A percentile compares a stretch with the other conserved stretches of the same genome.
These are phyloP conservation scores for Ogataea philodendri DNA, from an alignment of 805 yeast species.

Conservation along the genomic window DNA sequence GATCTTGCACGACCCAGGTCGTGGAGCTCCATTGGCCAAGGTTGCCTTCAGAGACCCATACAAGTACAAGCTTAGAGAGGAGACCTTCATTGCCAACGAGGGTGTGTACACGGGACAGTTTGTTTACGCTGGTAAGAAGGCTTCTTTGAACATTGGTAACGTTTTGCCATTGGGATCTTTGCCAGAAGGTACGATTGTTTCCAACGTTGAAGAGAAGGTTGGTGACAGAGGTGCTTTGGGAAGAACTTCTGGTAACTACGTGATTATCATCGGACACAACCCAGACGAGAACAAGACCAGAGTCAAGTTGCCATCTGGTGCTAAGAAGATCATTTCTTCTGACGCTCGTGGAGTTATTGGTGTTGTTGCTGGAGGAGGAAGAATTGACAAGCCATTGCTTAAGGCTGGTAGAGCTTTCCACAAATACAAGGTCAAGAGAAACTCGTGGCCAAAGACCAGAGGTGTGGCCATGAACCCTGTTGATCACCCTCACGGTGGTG, in stretches of 20 bases:
- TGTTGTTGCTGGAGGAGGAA: constrained; percentile 99
- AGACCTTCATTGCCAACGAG: constrained; percentile 98
- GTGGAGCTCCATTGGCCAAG: constrained; percentile 99
- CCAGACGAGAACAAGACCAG: constrained; percentile 98
- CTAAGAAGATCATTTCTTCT: constrained; percentile 93
- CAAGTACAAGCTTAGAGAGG: constrained; percentile 97
- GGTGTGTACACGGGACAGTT: constrained; percentile 99
- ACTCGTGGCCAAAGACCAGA: constrained; percentile 99
- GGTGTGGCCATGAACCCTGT: constrained; percentile 99
- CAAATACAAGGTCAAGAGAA: constrained; percentile 98
- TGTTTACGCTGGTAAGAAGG: constrained; percentile 98
- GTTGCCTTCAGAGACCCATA: constrained; percentile 99
- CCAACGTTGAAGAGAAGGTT: constrained; percentile 97
- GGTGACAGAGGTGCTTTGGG: constrained; percentile 99
- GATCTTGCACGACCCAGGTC: constrained; percentile 98
- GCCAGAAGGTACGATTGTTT: constrained; percentile 99
- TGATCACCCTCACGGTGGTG: constrained; percentile 99
- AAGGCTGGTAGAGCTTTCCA: constrained; percentile 99
- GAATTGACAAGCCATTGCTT: constrained; percentile 98
- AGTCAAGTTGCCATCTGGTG: constrained; percentile 98
- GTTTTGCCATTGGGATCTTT: constrained; percentile 94
- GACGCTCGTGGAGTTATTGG: constrained; percentile 99
- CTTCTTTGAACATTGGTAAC: constrained; percentile 95
- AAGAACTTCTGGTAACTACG: constrained; percentile 99
- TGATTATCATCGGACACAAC: constrained; percentile 98